These are phyloP conservation scores for Alternaria arborescens DNA, from an alignment of 2,329 filamentous ascomycete species.

Conservation along the genomic window DNA sequence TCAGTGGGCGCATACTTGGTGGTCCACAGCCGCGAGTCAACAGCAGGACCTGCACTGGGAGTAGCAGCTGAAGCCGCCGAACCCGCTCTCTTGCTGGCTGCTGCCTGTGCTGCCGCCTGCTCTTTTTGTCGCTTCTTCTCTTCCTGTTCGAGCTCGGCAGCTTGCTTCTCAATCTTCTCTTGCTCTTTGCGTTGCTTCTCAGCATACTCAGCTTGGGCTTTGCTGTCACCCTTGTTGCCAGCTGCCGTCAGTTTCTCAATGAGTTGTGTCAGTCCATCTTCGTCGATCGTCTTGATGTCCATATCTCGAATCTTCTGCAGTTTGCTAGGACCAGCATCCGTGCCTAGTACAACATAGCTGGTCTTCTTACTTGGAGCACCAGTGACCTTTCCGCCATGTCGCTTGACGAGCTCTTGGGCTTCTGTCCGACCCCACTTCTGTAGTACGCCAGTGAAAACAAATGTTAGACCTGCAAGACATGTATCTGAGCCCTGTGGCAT, in stretches of 20 bases:
- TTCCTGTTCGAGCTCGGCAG: constrained; percentile 84
- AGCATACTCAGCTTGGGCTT: constrained; percentile 83
- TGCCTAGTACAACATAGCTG: constrained; percentile 88
- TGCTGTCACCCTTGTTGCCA: constrained; percentile 76
- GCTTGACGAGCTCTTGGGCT: constrained; percentile 84
- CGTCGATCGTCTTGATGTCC: constrained; percentile 90
- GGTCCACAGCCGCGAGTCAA: constrained; percentile 74
- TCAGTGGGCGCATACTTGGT: constrained; percentile 91
- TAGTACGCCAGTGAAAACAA: constrained; percentile 94
- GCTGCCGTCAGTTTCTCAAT: constrained; percentile 83
- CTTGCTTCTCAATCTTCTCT: constrained; percentile 80
- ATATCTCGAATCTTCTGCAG: constrained; percentile 82
- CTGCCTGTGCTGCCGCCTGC: constrained; percentile 50
- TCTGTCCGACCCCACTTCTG: constrained; percentile 84
- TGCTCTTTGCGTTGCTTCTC: constrained; percentile 88
- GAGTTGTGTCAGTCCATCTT: constrained; percentile 87
- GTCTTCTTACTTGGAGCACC: constrained; percentile 89
- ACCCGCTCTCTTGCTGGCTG: constrained; percentile 50
- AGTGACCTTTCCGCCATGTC: constrained; percentile 92
- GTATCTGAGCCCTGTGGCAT: constrained; percentile 86
- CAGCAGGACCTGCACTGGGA: constrained; percentile 28
- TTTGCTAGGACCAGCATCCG: constrained; percentile 93
- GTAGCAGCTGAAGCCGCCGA: constrained; percentile 35
- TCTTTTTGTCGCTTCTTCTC: constrained; percentile 77
- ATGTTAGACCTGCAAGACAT: constrained; percentile 86